phyloP scores from a whole-genome alignment of 352 stramenopile genomes.

The Phytophthora citricola region DNA sequence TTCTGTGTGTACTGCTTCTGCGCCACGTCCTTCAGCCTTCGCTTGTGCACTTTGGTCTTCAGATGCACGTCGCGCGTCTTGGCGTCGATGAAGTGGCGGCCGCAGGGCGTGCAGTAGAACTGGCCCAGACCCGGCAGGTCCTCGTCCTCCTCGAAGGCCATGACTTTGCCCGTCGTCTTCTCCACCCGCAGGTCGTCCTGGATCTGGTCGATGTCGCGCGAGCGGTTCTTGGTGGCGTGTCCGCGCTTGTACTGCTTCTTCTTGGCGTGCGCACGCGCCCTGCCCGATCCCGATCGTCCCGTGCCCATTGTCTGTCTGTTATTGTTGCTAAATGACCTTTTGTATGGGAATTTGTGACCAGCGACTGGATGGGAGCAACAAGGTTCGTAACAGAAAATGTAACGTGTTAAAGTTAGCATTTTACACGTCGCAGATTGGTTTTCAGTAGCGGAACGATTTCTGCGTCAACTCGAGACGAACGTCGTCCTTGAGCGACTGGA shows the following conservation, averaged over 20 bases:
- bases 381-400: conserved; percentile 21
- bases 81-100: conserved; percentile 85
- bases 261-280: conserved; percentile 78
- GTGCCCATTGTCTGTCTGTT: conserved; percentile 26
- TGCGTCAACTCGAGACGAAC: conserved; percentile 62
- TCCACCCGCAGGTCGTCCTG: conserved; percentile 85
- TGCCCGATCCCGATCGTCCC: conserved; percentile 55
- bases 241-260: conserved; percentile 90
- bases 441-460: conserved; percentile 75
- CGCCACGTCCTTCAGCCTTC: conserved; percentile 88
- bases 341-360: conserved; percentile 25
- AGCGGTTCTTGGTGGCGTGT: conserved; percentile 82
- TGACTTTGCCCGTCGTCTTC: conserved; percentile 59
- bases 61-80: conserved; percentile 83
- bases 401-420: conserved; percentile 24
- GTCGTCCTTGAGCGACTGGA: conserved; percentile 79
- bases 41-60: conserved; percentile 89
- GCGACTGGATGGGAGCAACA: conserved; percentile 24
- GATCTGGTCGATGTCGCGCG: conserved; percentile 88
- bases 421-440: conserved; percentile 32
- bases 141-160: conserved; percentile 83
- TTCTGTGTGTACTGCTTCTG: conserved; percentile 91
- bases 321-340: neutral
- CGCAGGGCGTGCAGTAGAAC: conserved; percentile 90
- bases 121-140: conserved; percentile 86